Percentiles rank a stretch among this genome's conserved stretches.
Evolutionary conservation across 176 grass and related monocot genomes (phyloP).

Genomic region (Triticum aestivum): DNA sequence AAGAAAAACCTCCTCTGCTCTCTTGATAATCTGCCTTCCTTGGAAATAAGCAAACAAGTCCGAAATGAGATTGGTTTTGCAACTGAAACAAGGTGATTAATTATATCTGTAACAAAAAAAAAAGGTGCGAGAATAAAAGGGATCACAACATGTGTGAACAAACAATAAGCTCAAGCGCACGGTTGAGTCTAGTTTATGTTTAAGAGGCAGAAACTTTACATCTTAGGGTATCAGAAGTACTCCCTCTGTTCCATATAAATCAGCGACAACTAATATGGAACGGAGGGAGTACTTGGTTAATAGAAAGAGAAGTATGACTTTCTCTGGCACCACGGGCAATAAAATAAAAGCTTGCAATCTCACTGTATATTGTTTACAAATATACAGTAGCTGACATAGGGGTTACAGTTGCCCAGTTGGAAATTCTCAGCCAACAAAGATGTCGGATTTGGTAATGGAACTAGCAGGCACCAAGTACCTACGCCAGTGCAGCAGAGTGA

Average conservation of each 20-base stretch:
- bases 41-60: constrained; percentile 31
- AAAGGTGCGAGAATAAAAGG: background rate
- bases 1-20: background rate
- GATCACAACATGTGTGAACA: background rate
- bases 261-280: too few relatives aligned
- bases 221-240: background rate
- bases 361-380: background rate
- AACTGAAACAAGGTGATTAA: background rate
- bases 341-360: background rate
- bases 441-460: background rate
- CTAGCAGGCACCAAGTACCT: constrained; percentile 10
- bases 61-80: constrained; percentile 24
- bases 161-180: background rate
- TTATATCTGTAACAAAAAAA: background rate
- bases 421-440: background rate
- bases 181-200: background rate
- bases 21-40: constrained; percentile 35
- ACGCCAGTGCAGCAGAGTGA: constrained; percentile 30
- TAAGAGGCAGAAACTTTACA: background rate
- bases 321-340: fast-evolving
- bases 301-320: background rate
- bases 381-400: background rate
- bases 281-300: too few relatives aligned
- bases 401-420: background rate
- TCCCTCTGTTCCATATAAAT: too few relatives aligned